A percentile compares a stretch with the other conserved stretches of the same genome.
Evolutionary conservation across 495 filamentous ascomycete species (phyloP).

Genomic region (Extremus antarcticus): DNA sequence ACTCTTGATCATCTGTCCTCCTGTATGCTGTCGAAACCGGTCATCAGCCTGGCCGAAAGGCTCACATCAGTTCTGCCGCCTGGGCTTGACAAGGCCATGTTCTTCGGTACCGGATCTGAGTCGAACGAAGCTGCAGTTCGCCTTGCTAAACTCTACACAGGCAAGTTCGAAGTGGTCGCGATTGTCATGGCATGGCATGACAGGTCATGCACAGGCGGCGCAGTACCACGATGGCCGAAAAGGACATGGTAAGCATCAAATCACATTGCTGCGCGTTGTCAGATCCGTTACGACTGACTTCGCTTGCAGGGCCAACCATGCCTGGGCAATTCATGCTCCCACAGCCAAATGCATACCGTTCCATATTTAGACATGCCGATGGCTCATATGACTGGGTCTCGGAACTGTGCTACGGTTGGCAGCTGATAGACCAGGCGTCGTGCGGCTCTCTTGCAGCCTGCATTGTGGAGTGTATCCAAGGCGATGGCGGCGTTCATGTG

Average conservation of each 20-base stretch:
- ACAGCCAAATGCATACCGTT: conserved; percentile 44
- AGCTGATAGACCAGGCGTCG: conserved; percentile 40
- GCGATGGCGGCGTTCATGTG: conserved; percentile 39
- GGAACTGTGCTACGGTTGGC: conserved; percentile 45
- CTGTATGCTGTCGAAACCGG: conserved; percentile 44
- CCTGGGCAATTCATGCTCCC: conserved; percentile 38
- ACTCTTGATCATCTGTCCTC: conserved; percentile 45
- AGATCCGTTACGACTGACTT: no score
- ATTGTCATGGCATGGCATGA: conserved; percentile 45
- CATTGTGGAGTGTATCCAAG: conserved; percentile 44
- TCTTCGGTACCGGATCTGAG: conserved; percentile 44
- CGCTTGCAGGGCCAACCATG: conserved; percentile 17
- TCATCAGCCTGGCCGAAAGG: conserved; percentile 37
- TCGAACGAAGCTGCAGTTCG: conserved; percentile 44
- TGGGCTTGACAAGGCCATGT: conserved; percentile 42
- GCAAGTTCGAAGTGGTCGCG: conserved; percentile 48
- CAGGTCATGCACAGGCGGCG: conserved; percentile 26
- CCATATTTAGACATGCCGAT: conserved; percentile 37
- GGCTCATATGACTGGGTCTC: conserved; percentile 47
- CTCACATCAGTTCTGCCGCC: conserved; percentile 35
- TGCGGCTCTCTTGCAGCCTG: conserved; percentile 45
- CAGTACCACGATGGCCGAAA: not conserved
- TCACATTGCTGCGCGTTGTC: no score
- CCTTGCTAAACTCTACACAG: conserved; percentile 47
- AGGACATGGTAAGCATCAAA: no score